These are phyloP conservation scores for Penicillium taxi DNA, from an alignment of 495 filamentous ascomycete genomes.

Conservation along the genomic window DNA sequence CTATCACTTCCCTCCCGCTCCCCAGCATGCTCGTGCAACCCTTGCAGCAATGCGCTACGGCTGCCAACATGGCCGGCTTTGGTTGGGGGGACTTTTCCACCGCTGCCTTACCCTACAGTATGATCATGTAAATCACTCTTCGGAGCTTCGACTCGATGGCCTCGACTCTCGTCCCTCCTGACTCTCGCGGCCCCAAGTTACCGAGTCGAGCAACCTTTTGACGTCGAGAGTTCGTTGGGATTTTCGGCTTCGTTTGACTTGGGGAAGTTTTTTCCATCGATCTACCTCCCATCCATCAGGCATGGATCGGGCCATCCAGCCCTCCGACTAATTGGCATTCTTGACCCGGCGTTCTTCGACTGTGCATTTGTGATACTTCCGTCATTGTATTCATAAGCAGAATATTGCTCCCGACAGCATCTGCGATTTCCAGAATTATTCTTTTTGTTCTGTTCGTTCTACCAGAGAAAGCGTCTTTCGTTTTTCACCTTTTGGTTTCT, in stretches of 20 bases:
- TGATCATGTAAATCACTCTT: constrained; percentile 38
- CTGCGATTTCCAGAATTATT: constrained; percentile 33
- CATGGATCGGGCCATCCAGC: constrained; percentile 17
- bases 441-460: constrained; percentile 15
- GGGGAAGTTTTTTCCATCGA: too few species aligned
- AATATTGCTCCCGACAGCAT: too few species aligned
- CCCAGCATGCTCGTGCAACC: constrained; percentile 84
- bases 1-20: constrained; percentile 68
- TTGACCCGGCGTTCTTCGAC: constrained; percentile 42
- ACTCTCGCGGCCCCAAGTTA: constrained; percentile 8
- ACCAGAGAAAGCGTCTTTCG: too few species aligned
- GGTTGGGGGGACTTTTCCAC: constrained; percentile 72
- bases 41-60: constrained; percentile 52
- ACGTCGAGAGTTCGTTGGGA: too few species aligned
- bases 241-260: too few species aligned
- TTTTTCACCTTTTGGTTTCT: constrained; percentile 16
- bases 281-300: constrained; percentile 1
- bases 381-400: constrained; percentile 35
- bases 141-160: constrained; percentile 9
- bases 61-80: constrained; percentile 44
- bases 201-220: too few species aligned
- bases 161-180: constrained; percentile 7
- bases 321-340: constrained; percentile 39
- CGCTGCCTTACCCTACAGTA: constrained; percentile 49
- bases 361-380: constrained; percentile 46